Conservation (phyloP, 2,329 filamentous ascomycete genomes). For the Penicillium sp. region DNA sequence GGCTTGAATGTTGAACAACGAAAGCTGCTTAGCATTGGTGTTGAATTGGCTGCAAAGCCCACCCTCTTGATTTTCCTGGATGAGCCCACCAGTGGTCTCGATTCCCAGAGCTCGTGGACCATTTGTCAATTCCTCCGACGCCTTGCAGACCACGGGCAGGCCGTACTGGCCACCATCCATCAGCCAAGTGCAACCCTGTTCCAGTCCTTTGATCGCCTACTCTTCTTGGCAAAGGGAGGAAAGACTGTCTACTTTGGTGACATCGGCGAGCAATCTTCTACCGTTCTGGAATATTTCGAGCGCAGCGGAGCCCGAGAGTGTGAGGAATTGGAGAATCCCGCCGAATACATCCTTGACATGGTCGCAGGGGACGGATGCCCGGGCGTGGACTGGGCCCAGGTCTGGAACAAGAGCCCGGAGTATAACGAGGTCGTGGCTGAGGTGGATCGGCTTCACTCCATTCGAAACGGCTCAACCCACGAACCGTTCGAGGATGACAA, state of each 20-base stretch:
- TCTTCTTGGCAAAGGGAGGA: constrained; percentile 61
- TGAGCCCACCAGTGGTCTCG: constrained; percentile 78
- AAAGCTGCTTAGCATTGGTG: constrained; percentile 79
- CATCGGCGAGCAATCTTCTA: constrained; percentile 56
- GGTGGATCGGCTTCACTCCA: constrained; percentile 54
- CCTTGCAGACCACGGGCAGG: constrained; percentile 77
- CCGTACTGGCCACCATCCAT: constrained; percentile 87
- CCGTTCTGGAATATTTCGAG: constrained; percentile 62
- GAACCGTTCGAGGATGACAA: constrained; percentile 46
- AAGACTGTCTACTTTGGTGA: constrained; percentile 65
- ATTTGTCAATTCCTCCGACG: constrained; percentile 80
- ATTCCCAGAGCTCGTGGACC: constrained; percentile 84
- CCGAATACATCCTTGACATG: constrained; percentile 68
- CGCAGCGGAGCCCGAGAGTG: constrained; percentile 59
- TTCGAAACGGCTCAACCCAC: constrained; percentile 49
- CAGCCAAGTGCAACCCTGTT: constrained; percentile 87
- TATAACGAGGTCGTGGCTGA: constrained; percentile 55
- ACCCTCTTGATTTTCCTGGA: constrained; percentile 85
- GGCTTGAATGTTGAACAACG: constrained; percentile 61
- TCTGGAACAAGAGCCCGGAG: constrained; percentile 60
- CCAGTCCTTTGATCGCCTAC: constrained; percentile 66
- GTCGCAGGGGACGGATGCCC: constrained; percentile 44
- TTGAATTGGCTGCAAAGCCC: constrained; percentile 89
- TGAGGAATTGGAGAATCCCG: constrained; percentile 63
- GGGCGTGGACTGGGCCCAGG: constrained; percentile 58